These are phyloP conservation scores for Sisymbrium irio DNA, from an alignment of 345 rosid genomes.

Conservation along the genomic window DNA sequence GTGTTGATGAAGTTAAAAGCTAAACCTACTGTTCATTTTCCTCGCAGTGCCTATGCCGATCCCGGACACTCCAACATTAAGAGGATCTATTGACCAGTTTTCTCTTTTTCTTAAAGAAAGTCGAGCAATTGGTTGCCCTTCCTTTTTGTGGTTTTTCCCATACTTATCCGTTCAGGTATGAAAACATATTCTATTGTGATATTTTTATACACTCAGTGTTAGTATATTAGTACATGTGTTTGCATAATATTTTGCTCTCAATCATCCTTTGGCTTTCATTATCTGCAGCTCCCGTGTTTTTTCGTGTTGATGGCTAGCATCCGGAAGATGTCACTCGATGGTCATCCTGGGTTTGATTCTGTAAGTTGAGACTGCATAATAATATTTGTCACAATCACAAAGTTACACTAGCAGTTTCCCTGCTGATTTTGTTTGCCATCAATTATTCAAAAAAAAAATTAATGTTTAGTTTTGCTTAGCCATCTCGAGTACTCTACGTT, in stretches of 20 bases:
- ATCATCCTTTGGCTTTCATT: background rate
- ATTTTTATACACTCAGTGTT: background rate
- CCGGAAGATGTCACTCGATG: slow-evolving; percentile 73
- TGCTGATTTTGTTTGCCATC: background rate
- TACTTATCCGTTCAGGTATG: slow-evolving; percentile 66
- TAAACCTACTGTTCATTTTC: slow-evolving; percentile 9
- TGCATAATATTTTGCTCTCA: background rate
- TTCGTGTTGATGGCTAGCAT: slow-evolving; percentile 75
- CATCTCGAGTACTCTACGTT: background rate
- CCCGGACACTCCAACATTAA: slow-evolving; percentile 73
- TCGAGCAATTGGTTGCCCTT: slow-evolving; percentile 72
- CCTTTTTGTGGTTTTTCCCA: slow-evolving; percentile 67
- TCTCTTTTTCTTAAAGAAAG: slow-evolving; percentile 54
- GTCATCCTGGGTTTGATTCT: slow-evolving; percentile 85
- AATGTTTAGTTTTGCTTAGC: background rate
- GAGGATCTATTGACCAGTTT: slow-evolving; percentile 56
- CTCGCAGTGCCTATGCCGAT: slow-evolving; percentile 80
- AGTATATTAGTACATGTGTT: background rate
- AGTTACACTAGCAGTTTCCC: background rate
- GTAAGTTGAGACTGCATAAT: slow-evolving; percentile 47
- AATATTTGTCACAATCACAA: background rate
- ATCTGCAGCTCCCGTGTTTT: slow-evolving; percentile 76
- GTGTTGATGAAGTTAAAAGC: background rate
- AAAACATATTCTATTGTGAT: background rate
- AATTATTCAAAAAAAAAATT: no score